Percentiles rank a stretch among this genome's conserved stretches.
Conservation (phyloP, 2,329 filamentous ascomycete genomes). For the Trichoderma simmonsii region DNA sequence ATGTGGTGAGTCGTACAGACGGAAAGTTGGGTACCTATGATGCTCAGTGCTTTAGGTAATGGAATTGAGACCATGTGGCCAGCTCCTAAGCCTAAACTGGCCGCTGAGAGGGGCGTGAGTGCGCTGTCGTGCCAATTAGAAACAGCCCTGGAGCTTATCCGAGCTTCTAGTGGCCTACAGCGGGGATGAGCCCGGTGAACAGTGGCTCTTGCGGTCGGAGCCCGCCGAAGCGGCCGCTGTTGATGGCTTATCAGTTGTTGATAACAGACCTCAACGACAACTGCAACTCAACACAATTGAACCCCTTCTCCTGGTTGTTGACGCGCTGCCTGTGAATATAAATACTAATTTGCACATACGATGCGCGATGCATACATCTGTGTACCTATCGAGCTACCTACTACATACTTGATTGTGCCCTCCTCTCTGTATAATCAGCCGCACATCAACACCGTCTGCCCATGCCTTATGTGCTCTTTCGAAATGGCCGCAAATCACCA, state of each 20-base stretch:
- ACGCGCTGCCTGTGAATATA: not conserved
- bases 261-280: not conserved
- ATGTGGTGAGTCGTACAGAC: not conserved
- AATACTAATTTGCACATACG: not conserved
- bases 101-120: not conserved
- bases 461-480: conserved; percentile 11
- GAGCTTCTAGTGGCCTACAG: not conserved
- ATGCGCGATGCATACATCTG: not conserved
- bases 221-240: not conserved
- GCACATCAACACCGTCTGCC: conserved; percentile 9
- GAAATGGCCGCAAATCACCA: conserved; percentile 16
- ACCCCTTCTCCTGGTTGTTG: not conserved
- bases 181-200: not conserved
- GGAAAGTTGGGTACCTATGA: not conserved
- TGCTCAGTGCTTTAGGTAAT: conserved; percentile 9
- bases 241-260: not conserved
- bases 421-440: conserved; percentile 1
- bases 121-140: not conserved
- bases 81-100: not conserved
- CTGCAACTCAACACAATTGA: not conserved
- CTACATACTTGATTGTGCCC: not conserved
- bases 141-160: not conserved
- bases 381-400: not conserved
- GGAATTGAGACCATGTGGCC: not conserved
- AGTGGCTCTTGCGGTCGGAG: not conserved